These are phyloP conservation scores for Pezicula carpinea DNA, from an alignment of 2,329 filamentous ascomycete species.

Conservation along the genomic window DNA sequence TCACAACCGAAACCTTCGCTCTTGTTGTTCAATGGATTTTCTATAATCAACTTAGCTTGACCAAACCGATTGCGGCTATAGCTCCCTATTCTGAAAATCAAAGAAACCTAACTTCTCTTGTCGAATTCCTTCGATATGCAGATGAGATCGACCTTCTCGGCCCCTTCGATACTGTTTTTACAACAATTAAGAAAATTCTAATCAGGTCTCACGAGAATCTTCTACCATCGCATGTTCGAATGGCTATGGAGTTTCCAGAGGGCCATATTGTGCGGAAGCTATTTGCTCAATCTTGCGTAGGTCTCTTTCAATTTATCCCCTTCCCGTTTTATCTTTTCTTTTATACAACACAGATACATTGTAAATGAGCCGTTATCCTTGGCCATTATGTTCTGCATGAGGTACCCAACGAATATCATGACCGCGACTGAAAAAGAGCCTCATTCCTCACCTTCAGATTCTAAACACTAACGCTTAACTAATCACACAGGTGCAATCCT, in stretches of 20 bases:
- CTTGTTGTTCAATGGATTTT: not conserved
- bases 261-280: not conserved
- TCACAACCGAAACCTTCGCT: not conserved
- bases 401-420: too few relatives aligned
- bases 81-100: too few relatives aligned
- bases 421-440: too few relatives aligned
- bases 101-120: not conserved
- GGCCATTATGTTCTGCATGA: too few relatives aligned
- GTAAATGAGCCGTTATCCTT: too few relatives aligned
- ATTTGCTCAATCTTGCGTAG: not conserved
- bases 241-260: not conserved
- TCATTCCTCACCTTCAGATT: too few relatives aligned
- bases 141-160: not conserved
- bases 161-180: not conserved
- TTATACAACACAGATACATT: too few relatives aligned
- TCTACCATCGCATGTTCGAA: not conserved
- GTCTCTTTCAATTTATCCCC: too few relatives aligned
- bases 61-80: not conserved
- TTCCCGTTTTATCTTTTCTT: too few relatives aligned
- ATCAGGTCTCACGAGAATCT: not conserved
- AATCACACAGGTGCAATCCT: not conserved
- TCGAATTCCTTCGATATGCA: not conserved
- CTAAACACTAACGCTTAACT: too few relatives aligned
- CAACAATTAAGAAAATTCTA: not conserved
- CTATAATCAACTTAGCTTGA: not conserved